These are phyloP conservation scores for Thelephora ganbajun DNA, from an alignment of 768 basidiomycete species.

Conservation along the genomic window DNA sequence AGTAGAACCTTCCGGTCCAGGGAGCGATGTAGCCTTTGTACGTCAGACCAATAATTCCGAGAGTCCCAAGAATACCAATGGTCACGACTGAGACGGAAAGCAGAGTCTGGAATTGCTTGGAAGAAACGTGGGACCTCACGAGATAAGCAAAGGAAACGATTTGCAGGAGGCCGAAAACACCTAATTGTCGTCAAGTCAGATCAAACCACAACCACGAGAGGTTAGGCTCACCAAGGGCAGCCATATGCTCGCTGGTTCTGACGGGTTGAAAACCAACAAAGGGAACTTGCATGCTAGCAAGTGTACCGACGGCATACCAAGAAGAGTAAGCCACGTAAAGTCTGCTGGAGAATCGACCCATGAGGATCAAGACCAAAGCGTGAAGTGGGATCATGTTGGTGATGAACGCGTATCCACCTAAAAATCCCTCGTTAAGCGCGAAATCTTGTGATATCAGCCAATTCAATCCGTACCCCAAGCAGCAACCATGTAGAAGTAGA, in stretches of 20 bases:
- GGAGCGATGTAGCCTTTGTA: conserved; percentile 94
- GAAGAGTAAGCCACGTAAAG: conserved; percentile 93
- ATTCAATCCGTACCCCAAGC: conserved; percentile 84
- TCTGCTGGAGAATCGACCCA: conserved; percentile 88
- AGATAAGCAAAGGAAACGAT: conserved; percentile 89
- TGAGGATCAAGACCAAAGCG: conserved; percentile 84
- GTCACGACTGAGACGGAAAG: conserved; percentile 56
- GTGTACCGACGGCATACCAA: conserved; percentile 96
- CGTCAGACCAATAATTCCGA: conserved; percentile 67
- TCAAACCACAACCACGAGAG: background rate
- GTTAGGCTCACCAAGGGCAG: conserved; percentile 61
- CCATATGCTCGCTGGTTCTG: conserved; percentile 96
- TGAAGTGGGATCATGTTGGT: conserved; percentile 99
- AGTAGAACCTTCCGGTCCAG: conserved; percentile 99
- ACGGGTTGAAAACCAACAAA: conserved; percentile 99
- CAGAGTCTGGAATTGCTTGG: conserved; percentile 82
- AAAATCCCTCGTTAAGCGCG: background rate
- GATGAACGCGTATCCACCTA: conserved; percentile 97
- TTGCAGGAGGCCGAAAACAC: conserved; percentile 92
- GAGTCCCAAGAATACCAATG: conserved; percentile 56
- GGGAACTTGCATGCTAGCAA: conserved; percentile 98
- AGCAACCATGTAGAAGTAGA: conserved; percentile 99
- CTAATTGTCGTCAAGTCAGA: conserved; percentile 23
- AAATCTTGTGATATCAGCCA: background rate
- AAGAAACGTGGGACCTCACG: conserved; percentile 78